Percentiles rank a stretch among this genome's conserved stretches.
Conservation (phyloP, 2,329 filamentous ascomycete species). For the Fusarium solani-melongenae region DNA sequence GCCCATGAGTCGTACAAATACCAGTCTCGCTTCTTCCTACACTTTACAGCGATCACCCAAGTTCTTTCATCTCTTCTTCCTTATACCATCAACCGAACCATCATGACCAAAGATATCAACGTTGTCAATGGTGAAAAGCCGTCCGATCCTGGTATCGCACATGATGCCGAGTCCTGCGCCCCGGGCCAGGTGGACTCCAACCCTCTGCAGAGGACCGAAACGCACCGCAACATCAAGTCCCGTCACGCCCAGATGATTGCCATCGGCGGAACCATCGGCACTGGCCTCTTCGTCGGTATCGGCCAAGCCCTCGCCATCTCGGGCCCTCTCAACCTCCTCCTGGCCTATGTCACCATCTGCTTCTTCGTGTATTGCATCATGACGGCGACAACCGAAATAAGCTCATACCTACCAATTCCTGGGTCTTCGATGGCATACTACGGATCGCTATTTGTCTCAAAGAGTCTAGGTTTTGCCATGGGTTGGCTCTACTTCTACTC, state of each 20-base stretch:
- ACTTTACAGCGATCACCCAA: no score
- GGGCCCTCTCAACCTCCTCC: not conserved
- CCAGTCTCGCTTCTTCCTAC: no score
- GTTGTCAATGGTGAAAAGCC: no score
- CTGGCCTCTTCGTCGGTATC: not conserved
- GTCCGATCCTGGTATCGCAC: no score
- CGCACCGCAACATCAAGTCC: constrained; percentile 15
- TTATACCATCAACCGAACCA: no score
- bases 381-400: constrained; percentile 56
- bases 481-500: not conserved
- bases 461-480: not conserved
- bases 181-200: no score
- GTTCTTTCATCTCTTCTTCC: no score
- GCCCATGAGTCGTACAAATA: no score
- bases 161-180: no score
- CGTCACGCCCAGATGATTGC: constrained; percentile 6
- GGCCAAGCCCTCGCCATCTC: not conserved
- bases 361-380: not conserved
- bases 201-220: not conserved
- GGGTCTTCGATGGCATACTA: constrained; percentile 54
- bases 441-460: not conserved
- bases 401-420: constrained; percentile 54
- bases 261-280: constrained; percentile 11
- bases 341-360: not conserved
- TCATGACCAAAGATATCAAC: no score